These are phyloP conservation scores for Tulasnella sp. DNA, from an alignment of 768 basidiomycete genomes.

Conservation along the genomic window DNA sequence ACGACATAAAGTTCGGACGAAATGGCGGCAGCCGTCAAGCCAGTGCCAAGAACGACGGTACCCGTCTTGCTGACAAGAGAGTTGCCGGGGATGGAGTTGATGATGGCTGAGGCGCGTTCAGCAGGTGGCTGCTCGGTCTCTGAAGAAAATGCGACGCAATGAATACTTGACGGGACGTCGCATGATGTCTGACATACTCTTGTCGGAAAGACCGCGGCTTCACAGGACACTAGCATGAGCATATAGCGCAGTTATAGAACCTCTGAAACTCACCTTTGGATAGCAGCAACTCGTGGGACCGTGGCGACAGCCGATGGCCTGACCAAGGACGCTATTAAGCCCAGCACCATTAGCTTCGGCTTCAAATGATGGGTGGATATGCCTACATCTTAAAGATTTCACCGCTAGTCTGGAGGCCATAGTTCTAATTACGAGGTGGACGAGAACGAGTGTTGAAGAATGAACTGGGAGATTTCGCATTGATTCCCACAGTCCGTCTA, in stretches of 20 bases:
- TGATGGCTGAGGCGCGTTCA: conserved; percentile 79
- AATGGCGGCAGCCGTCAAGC: conserved; percentile 80
- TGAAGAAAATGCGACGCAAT: neutral
- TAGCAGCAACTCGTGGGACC: conserved; percentile 16
- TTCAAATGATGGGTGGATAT: neutral
- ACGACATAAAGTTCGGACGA: conserved; percentile 96
- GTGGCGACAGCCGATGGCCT: conserved; percentile 16
- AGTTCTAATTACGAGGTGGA: neutral
- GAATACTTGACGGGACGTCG: neutral
- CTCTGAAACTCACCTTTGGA: conserved; percentile 13
- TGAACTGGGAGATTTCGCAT: conserved; percentile 4
- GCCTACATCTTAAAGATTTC: neutral
- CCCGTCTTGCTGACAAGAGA: conserved; percentile 88
- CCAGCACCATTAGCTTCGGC: conserved; percentile 1
- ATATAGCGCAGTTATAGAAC: neutral
- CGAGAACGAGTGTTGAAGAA: neutral
- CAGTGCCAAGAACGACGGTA: conserved; percentile 80
- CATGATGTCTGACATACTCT: conserved; percentile 9
- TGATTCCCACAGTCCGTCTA: neutral
- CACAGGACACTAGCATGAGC: neutral
- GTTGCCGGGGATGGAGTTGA: conserved; percentile 71
- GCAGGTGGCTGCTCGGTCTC: conserved; percentile 43
- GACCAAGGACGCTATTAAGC: conserved; percentile 14
- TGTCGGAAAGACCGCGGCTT: conserved; percentile 15
- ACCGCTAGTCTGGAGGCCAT: conserved; percentile 5